phyloP scores from a whole-genome alignment of 2,329 filamentous ascomycete species.

The Aspergillus unguis region DNA sequence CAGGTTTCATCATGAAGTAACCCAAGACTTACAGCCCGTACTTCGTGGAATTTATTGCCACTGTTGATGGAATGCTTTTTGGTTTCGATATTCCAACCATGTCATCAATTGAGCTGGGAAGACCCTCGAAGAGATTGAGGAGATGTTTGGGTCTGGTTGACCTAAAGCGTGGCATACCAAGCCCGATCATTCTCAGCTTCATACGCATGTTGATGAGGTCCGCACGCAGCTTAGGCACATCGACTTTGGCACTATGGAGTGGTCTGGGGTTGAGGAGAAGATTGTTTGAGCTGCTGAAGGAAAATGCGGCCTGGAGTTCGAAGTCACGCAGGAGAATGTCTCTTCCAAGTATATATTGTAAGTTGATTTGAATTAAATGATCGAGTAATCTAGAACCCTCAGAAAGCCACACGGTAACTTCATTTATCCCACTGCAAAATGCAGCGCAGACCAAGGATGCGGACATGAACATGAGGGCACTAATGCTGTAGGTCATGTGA shows the following conservation, averaged over 20 bases:
- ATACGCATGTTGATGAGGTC: slow-evolving; percentile 28
- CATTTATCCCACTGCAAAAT: no score
- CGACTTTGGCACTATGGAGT: not conserved
- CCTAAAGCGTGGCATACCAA: slow-evolving; percentile 33
- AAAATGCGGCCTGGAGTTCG: not conserved
- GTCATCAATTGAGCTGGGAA: slow-evolving; percentile 44
- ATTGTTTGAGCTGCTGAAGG: not conserved
- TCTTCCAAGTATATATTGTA: no score
- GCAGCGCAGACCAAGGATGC: no score
- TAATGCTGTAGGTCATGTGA: not conserved
- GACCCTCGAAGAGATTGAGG: slow-evolving; percentile 33
- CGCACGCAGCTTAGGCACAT: slow-evolving; percentile 6
- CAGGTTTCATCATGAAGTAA: slow-evolving; percentile 24
- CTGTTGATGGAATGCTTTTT: slow-evolving; percentile 53
- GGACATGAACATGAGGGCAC: no score
- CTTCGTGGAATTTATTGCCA: slow-evolving; percentile 52
- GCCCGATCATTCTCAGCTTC: slow-evolving; percentile 29
- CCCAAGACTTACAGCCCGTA: slow-evolving; percentile 56
- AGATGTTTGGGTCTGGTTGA: slow-evolving; percentile 27
- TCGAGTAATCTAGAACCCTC: no score
- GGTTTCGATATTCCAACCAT: slow-evolving; percentile 57
- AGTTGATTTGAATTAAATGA: no score
- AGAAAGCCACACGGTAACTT: no score
- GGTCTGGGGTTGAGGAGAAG: not conserved
- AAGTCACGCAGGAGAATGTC: no score